Base-by-base conservation (phyloP, 2,329 filamentous ascomycete species). In the Lecanicillium sp. region DNA sequence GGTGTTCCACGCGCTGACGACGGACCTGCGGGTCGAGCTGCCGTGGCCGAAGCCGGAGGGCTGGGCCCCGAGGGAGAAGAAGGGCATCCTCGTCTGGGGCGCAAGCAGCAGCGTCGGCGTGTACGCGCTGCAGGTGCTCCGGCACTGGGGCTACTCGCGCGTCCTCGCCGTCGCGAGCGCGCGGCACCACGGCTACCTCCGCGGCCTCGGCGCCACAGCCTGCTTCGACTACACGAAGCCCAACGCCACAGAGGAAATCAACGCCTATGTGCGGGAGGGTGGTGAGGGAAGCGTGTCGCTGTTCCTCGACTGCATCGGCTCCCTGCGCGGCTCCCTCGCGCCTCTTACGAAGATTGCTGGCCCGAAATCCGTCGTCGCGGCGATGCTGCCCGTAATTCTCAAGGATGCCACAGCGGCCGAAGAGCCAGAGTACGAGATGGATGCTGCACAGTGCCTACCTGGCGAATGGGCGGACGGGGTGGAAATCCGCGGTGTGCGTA, bases 371-470 rank as follows among this genome's bases (percentile, higher is more conserved):
- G 76, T 62, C 20, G 76, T 84, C 0, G 81, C 79, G 0, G 62
- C 83, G 14, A 70, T 84, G 62, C 60, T 85, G 5, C 81, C 81
- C 0, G 72, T 83, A 14, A 78, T 84, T 49, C 54, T 80, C 37
- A 69, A 62, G 36, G 74, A 81, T 51, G 71, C 78, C 0, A 71
- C 65, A 0, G 66, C 70, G 4, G 65, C 64, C 1, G 62, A 69
- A 15, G 64, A 61, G 50, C 78, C 79, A 0, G 67, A 73, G 52
- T 83, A 79, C 48, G 67, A 67, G 29, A 77, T 79, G 74, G 74
- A 79, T 42, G 71, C 71, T 1, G 38, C 54, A n/a, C 62, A 62
- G 7, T 65, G 60, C 10, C 66, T 70, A 6, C 35, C 51, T 1
- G 66, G 56, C 0, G 54, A 67, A 27, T 83, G 79, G 78, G 65